A percentile compares a stretch with the other conserved stretches of the same genome.
These are phyloP conservation scores for Primulina eburnea DNA, from an alignment of 257 asterid species.

Conservation along the genomic window DNA sequence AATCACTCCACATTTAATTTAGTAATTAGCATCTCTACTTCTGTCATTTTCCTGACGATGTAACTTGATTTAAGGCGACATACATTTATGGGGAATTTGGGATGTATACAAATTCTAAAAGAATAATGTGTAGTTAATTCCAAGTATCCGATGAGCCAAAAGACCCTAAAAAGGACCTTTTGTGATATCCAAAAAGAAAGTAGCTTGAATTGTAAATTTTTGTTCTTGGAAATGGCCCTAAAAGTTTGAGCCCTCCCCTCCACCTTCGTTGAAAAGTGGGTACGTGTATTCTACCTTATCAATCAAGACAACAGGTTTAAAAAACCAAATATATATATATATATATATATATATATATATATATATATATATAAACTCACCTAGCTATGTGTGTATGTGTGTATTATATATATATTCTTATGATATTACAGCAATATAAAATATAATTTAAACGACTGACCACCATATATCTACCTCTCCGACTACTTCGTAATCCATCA, in stretches of 20 bases:
- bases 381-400: not conserved
- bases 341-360: not conserved
- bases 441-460: constrained; percentile 51
- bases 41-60: not conserved
- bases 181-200: constrained; percentile 50
- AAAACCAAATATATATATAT: too few relatives aligned
- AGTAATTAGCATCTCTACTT: too few relatives aligned
- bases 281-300: constrained; percentile 37
- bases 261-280: constrained; percentile 24
- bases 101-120: constrained; percentile 6
- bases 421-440: constrained; percentile 30
- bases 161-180: constrained; percentile 69
- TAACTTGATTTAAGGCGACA: constrained; percentile 1
- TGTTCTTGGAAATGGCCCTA: constrained; percentile 35
- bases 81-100: constrained; percentile 16
- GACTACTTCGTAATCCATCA: constrained; percentile 56
- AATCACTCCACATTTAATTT: too few relatives aligned
- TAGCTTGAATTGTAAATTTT: constrained; percentile 49
- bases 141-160: constrained; percentile 38
- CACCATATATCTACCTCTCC: constrained; percentile 55
- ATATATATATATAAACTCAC: constrained; percentile 7
- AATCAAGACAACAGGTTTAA: constrained; percentile 31
- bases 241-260: constrained; percentile 33
- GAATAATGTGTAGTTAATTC: constrained; percentile 12
- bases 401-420: not conserved